Evolutionary conservation across 495 filamentous ascomycete species (phyloP).

Genomic region (Penicillium samsonianum): DNA sequence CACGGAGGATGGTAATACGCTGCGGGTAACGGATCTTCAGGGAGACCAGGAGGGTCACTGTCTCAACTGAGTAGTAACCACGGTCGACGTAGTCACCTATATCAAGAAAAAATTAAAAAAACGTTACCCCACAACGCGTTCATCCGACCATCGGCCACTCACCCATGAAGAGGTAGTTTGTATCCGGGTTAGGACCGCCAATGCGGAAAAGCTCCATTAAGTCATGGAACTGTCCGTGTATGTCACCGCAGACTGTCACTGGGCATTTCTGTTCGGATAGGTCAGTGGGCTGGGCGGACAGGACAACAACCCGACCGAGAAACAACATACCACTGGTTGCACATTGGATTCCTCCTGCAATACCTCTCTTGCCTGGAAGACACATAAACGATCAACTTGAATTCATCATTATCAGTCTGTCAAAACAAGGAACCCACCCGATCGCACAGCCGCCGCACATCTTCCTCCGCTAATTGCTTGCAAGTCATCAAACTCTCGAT

Average conservation of each 20-base stretch:
- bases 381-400: constrained; percentile 23
- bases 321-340: constrained; percentile 86
- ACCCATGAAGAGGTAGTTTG: constrained; percentile 97
- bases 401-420: background rate
- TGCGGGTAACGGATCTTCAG: constrained; percentile 95
- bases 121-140: constrained; percentile 9
- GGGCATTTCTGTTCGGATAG: constrained; percentile 73
- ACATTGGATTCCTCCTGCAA: constrained; percentile 97
- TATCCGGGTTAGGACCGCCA: constrained; percentile 87
- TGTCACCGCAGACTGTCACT: constrained; percentile 91
- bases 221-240: constrained; percentile 92
- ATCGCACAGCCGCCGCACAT: constrained; percentile 96
- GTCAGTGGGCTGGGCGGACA: constrained; percentile 28
- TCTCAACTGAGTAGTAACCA: constrained; percentile 96
- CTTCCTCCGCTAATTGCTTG: constrained; percentile 93
- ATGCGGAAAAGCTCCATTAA: constrained; percentile 95
- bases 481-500: constrained; percentile 98
- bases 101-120: constrained; percentile 12
- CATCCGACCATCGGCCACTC: constrained; percentile 33
- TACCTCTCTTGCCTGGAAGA: constrained; percentile 81
- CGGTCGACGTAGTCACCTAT: constrained; percentile 94
- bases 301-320: constrained; percentile 23
- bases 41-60: constrained; percentile 88
- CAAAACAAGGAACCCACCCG: constrained; percentile 63
- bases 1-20: constrained; percentile 94